These are phyloP conservation scores for Exidia glandulosa DNA, from an alignment of 768 basidiomycete species.

Conservation along the genomic window DNA sequence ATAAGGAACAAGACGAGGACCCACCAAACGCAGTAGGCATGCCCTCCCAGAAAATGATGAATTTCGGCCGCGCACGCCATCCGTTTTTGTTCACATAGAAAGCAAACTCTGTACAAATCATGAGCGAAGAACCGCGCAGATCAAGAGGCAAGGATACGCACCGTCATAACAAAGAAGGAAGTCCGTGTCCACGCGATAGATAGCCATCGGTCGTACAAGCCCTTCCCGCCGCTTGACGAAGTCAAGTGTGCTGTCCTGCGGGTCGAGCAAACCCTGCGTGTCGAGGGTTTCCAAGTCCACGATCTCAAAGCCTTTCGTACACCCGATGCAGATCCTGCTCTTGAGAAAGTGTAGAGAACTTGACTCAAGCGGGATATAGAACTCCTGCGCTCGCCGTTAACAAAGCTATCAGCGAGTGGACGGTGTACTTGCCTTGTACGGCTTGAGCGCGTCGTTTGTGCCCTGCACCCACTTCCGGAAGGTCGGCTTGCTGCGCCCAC, in stretches of 20 bases:
- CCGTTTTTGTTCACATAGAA: conserved; percentile 98
- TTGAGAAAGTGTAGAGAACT: conserved; percentile 95
- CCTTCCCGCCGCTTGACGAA: conserved; percentile 82
- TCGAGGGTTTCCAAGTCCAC: conserved; percentile 95
- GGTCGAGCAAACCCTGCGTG: conserved; percentile 92
- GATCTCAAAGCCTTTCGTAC: conserved; percentile 96
- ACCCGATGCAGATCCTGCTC: conserved; percentile 94
- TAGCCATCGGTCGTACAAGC: conserved; percentile 85
- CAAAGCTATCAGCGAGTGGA: background rate
- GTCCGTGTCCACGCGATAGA: conserved; percentile 93
- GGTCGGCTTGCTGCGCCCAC: conserved; percentile 76
- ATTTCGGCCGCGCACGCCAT: conserved; percentile 77
- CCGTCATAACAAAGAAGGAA: conserved; percentile 97
- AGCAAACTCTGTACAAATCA: conserved; percentile 72
- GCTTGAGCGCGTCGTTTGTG: conserved; percentile 84
- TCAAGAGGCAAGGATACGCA: conserved; percentile 24
- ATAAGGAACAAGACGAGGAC: conserved; percentile 16
- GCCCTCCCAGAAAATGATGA: conserved; percentile 97
- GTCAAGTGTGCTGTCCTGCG: conserved; percentile 79
- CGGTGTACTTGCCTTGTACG: conserved; percentile 60
- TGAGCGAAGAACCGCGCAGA: conserved; percentile 2
- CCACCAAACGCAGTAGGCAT: conserved; percentile 86
- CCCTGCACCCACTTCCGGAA: conserved; percentile 91
- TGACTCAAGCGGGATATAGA: conserved; percentile 97
- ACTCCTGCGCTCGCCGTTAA: conserved; percentile 55